Conservation (phyloP, 108 stramenopile species). For the Nannochloropsis salina region DNA sequence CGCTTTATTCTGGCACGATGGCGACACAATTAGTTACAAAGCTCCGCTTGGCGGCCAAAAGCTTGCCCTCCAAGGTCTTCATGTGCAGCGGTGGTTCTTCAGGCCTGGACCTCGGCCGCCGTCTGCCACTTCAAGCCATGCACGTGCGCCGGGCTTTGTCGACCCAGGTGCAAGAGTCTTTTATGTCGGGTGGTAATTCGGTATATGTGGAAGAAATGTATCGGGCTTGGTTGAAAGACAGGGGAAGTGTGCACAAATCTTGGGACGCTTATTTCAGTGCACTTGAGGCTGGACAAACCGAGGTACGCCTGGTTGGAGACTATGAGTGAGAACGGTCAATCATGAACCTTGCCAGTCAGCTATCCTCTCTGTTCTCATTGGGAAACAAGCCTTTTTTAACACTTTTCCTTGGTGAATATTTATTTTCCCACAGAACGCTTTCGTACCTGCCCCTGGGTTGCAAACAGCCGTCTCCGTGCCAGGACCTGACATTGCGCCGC, state of each 20-base stretch:
- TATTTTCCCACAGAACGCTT: neutral
- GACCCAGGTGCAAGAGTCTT: neutral
- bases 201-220: constrained; percentile 63
- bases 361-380: no score
- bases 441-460: neutral
- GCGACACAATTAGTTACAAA: neutral
- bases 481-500: constrained; percentile 23
- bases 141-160: neutral
- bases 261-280: constrained; percentile 59
- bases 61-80: neutral
- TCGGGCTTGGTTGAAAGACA: constrained; percentile 54
- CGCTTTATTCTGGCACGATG: neutral
- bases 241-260: constrained; percentile 54
- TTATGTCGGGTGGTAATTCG: neutral
- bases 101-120: neutral
- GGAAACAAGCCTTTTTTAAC: neutral
- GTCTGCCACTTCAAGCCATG: neutral
- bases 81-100: neutral
- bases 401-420: neutral
- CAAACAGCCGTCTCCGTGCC: neutral
- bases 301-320: neutral
- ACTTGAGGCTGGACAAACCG: constrained; percentile 43
- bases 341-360: no score
- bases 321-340: neutral
- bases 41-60: neutral